Conservation (phyloP, 2,329 filamentous ascomycete genomes). For the Pseudocercospora crystallina region DNA sequence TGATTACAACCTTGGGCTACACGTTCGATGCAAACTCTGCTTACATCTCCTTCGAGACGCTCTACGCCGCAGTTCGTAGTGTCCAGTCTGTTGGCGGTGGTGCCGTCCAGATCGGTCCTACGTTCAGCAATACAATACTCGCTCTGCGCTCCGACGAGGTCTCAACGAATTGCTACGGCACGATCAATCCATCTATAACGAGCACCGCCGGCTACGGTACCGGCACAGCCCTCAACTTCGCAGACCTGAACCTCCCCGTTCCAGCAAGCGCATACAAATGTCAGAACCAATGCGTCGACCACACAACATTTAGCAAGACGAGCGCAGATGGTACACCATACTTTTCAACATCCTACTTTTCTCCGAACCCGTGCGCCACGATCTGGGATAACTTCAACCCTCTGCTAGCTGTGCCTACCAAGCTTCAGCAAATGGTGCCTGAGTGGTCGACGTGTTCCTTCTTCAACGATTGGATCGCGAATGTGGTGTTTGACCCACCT, state of each 20-base stretch:
- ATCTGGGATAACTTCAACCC: conserved; percentile 22
- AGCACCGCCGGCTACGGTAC: neutral
- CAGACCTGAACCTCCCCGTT: conserved; percentile 23
- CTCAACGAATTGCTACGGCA: conserved; percentile 19
- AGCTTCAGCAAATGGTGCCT: conserved; percentile 11
- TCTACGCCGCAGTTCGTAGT: neutral
- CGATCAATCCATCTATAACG: neutral
- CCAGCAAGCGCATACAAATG: conserved; percentile 23
- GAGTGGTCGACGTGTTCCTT: conserved; percentile 15
- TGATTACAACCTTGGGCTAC: neutral
- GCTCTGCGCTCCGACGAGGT: conserved; percentile 15
- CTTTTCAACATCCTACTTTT: neutral
- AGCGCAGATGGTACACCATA: neutral
- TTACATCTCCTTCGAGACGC: neutral
- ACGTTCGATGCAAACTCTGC: neutral
- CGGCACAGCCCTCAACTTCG: conserved; percentile 20
- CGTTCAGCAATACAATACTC: conserved; percentile 19
- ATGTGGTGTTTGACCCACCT: conserved; percentile 8
- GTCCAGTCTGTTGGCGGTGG: neutral
- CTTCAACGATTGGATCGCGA: conserved; percentile 13
- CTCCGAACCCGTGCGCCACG: conserved; percentile 13
- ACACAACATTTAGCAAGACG: no score
- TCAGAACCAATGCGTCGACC: conserved; percentile 6
- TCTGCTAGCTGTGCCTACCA: conserved; percentile 15
- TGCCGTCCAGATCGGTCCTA: conserved; percentile 13